A percentile compares a stretch with the other conserved stretches of the same genome.
Evolutionary conservation across 140 eudicot species (phyloP).

Genomic region (Bidens hawaiensis): DNA sequence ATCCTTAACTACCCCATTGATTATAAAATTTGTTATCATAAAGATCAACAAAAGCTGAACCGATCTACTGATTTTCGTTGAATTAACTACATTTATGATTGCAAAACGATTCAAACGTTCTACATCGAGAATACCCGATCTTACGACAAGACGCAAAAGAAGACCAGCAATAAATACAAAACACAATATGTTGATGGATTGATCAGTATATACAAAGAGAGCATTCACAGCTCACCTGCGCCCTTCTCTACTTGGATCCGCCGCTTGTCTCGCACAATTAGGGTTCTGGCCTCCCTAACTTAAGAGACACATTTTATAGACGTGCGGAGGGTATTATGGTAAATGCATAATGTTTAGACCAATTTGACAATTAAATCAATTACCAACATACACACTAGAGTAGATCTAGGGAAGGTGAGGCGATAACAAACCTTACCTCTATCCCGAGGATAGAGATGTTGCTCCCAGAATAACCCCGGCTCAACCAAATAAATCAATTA

Average conservation of each 20-base stretch:
- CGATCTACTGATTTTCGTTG: not conserved
- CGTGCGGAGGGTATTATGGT: constrained; percentile 20
- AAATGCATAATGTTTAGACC: constrained; percentile 13
- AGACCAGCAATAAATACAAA: constrained; percentile 12
- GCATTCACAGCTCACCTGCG: constrained; percentile 19
- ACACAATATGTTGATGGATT: constrained; percentile 3
- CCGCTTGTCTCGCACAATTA: constrained; percentile 11
- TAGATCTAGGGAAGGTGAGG: no score
- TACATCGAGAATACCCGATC: not conserved
- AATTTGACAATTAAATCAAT: not conserved
- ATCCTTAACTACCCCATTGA: constrained; percentile 5
- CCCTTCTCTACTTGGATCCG: constrained; percentile 13
- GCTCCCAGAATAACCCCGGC: no score
- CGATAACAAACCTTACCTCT: no score
- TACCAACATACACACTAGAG: no score
- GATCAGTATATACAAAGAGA: constrained; percentile 15
- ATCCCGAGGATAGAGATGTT: no score
- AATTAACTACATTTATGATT: constrained; percentile 13
- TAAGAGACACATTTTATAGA: constrained; percentile 22
- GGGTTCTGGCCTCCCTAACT: constrained; percentile 12
- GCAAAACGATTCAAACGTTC: not conserved
- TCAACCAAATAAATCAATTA: no score
- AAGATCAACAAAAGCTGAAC: constrained; percentile 7
- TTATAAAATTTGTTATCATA: constrained; percentile 10
- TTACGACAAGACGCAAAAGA: not conserved